phyloP scores from a whole-genome alignment of 2,329 filamentous ascomycete species.

The Blastomyces emzantsi region DNA sequence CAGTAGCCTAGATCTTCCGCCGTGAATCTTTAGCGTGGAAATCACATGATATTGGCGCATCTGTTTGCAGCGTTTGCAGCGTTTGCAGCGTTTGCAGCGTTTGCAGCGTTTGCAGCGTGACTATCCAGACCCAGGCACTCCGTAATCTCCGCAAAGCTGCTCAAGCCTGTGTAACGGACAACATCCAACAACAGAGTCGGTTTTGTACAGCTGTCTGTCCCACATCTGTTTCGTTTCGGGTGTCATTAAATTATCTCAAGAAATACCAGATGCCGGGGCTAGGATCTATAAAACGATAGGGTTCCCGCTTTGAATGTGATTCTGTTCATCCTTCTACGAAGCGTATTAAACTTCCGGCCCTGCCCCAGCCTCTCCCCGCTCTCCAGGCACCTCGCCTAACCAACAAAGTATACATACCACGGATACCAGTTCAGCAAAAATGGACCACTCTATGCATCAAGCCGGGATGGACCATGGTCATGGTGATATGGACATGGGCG shows the following conservation, averaged over 20 bases:
- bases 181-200: neutral
- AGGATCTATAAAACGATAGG: too few relatives aligned
- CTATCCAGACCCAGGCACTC: too few relatives aligned
- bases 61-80: too few relatives aligned
- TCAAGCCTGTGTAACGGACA: neutral
- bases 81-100: too few relatives aligned
- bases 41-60: too few relatives aligned
- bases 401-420: neutral
- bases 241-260: too few relatives aligned
- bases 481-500: conserved; percentile 50
- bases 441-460: conserved; percentile 33
- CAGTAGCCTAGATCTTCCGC: too few relatives aligned
- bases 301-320: too few relatives aligned
- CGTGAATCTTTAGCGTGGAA: too few relatives aligned
- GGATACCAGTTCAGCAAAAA: neutral
- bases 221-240: neutral
- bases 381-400: neutral
- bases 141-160: conserved; percentile 4
- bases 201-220: neutral
- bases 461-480: conserved; percentile 45
- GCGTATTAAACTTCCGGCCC: neutral
- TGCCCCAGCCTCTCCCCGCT: neutral
- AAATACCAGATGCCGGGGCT: too few relatives aligned
- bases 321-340: too few relatives aligned
- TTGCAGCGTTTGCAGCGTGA: conserved; percentile 35